Evolutionary conservation across 108 stramenopile species (phyloP).

Genomic region (Seminavis robusta): DNA sequence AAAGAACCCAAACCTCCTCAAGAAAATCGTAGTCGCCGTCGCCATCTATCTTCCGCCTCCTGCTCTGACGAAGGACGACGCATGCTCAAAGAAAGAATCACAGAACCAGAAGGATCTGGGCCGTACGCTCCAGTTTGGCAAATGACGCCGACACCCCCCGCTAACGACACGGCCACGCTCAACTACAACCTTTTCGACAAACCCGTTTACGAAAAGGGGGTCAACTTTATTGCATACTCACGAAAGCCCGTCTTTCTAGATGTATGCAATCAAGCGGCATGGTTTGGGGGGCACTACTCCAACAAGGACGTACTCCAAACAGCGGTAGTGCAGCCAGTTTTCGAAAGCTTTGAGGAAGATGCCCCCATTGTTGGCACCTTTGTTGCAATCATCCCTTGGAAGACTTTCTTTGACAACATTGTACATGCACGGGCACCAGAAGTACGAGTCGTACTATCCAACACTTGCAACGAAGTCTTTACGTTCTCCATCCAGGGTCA

Average conservation of each 20-base stretch:
- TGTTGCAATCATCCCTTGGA: slow-evolving; percentile 4
- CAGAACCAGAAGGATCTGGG: too few species aligned
- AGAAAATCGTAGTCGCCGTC: too few species aligned
- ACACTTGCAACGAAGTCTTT: slow-evolving; percentile 11
- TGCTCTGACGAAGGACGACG: too few species aligned
- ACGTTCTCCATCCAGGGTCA: background rate
- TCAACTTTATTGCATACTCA: background rate
- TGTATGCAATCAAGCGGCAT: slow-evolving; percentile 13
- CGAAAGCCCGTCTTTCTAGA: slow-evolving; percentile 2
- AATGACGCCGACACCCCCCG: too few species aligned
- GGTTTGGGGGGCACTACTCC: background rate
- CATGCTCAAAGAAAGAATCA: too few species aligned
- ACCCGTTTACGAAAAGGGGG: background rate
- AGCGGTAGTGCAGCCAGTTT: background rate
- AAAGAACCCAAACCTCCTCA: too few species aligned
- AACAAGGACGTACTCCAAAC: slow-evolving; percentile 3
- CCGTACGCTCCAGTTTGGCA: too few species aligned
- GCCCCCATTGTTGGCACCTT: slow-evolving; percentile 6
- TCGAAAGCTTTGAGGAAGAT: background rate
- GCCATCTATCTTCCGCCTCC: too few species aligned
- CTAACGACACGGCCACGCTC: too few species aligned
- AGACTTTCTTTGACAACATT: slow-evolving; percentile 5
- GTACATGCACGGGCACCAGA: background rate
- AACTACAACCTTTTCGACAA: slow-evolving; percentile 10
- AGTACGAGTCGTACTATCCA: slow-evolving; percentile 1